Evolutionary conservation across 1,139 yeast genomes (phyloP).

Genomic region (Zhuliangozyma parablackwelliae): DNA sequence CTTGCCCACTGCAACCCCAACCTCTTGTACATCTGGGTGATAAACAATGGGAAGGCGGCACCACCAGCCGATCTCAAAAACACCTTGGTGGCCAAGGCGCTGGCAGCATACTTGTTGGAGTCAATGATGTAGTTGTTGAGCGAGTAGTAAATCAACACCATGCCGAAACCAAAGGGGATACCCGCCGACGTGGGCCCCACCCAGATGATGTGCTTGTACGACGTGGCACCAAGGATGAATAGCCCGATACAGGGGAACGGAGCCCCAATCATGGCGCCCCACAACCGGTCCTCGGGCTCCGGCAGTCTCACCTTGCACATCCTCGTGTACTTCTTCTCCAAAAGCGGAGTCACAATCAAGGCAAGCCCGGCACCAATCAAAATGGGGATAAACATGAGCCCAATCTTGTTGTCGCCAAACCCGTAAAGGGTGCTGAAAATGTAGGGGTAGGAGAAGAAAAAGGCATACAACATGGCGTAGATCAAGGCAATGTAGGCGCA

Average conservation of each 20-base stretch:
- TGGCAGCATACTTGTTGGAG: conserved; percentile 82
- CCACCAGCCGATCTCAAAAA: conserved; percentile 85
- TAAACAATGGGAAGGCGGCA: conserved; percentile 86
- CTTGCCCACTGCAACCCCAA: conserved; percentile 82
- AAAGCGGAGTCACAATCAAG: conserved; percentile 61
- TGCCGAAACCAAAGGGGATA: conserved; percentile 83
- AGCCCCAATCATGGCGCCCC: conserved; percentile 88
- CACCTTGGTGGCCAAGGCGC: conserved; percentile 86
- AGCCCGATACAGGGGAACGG: conserved; percentile 86
- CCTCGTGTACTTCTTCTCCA: conserved; percentile 58
- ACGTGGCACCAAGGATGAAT: conserved; percentile 86
- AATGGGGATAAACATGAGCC: conserved; percentile 83
- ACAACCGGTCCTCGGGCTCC: conserved; percentile 79
- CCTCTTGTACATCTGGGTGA: conserved; percentile 73
- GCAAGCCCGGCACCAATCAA: conserved; percentile 80
- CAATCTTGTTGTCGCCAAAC: conserved; percentile 64
- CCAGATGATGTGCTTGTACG: conserved; percentile 77
- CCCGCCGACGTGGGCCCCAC: conserved; percentile 94
- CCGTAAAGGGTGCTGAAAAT: conserved; percentile 66
- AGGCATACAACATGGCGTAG: conserved; percentile 82
- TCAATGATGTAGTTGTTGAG: conserved; percentile 86
- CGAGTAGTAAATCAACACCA: conserved; percentile 85
- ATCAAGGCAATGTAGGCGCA: conserved; percentile 84
- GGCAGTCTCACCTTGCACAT: conserved; percentile 57
- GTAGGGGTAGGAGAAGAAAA: conserved; percentile 86